Evolutionary conservation across 106 monocot species (phyloP), one percentile per base, ranked within the genome.

Genomic region (Acanthochlamys bracteata): DNA sequence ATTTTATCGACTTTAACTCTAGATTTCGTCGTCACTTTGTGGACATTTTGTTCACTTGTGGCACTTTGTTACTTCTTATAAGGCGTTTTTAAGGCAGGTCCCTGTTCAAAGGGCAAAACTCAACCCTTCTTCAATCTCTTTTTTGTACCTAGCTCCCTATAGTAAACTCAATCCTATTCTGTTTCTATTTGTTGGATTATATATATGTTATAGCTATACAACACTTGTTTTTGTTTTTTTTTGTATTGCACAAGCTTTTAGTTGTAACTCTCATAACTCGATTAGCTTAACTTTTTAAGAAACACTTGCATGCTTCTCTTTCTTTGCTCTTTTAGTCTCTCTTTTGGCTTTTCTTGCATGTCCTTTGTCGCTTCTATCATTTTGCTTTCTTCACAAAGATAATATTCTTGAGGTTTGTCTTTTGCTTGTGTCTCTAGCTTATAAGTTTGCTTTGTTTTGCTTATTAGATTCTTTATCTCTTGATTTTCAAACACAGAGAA

Each of bases 51-150:
- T 10, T 13, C 52, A 41, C 22, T 72, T 54, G 22, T 69, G 74
- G 82, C 82, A 75, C 51, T 55, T 77, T 58, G 25, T 73, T 78
- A 74, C 80, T 57, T 74, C 72, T 80, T 78, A 57, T 80, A 71
- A 84, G 82, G 74, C 69, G 75, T 81, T 84, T 81, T 84, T 77
- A 57, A 16, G 80, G 74, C 61, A 73, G 84, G 92, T 84, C 76
- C 60, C 81, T 70, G 39, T 77, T 81, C 87, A 82, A 80, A 71
- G 71, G 92, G 77, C 84, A 86, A 65, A 42, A 13, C 64, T 70
- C 79, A 53, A 60, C 39, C 63, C 72, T 80, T 75, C 74, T 72
- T 68, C 73, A 75, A 61, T 27, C 75, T 26, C 56, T 64, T 77
- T 23, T 74, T 66, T 60, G 49, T 65, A 25, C 42, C n/a, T 41